Conservation (phyloP, 1,284 basidiomycete genomes). For the Inonotus obliquus region DNA sequence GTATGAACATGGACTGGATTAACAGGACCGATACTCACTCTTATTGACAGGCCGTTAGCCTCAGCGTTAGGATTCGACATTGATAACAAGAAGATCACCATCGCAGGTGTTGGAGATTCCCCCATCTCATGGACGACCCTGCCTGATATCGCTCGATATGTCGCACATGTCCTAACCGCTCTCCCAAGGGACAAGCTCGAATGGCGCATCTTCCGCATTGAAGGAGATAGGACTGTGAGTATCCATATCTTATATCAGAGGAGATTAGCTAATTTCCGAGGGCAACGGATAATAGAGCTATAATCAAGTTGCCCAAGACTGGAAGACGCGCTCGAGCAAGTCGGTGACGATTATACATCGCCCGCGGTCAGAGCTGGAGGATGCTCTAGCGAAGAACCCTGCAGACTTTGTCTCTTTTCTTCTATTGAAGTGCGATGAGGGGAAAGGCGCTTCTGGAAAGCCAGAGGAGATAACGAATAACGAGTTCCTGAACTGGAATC, state of each 20-base stretch:
- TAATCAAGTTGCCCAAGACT: conserved; percentile 4
- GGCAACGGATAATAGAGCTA: not conserved
- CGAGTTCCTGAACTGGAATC: conserved; percentile 13
- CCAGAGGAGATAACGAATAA: conserved; percentile 12
- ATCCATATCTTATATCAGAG: not conserved
- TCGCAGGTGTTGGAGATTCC: conserved; percentile 31
- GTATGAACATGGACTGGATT: not conserved
- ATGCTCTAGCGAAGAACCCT: conserved; percentile 5
- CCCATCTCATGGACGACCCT: conserved; percentile 30
- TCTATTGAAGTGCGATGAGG: not conserved
- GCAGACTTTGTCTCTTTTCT: conserved; percentile 1
- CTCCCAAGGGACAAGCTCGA: conserved; percentile 28
- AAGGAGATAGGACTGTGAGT: conserved; percentile 31
- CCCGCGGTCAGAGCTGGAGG: conserved; percentile 2
- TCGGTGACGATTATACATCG: conserved; percentile 1
- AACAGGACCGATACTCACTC: not conserved
- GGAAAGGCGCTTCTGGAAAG: conserved; percentile 1
- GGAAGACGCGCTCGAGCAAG: not conserved
- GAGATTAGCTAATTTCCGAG: not conserved
- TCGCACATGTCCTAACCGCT: conserved; percentile 33
- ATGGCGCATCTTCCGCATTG: conserved; percentile 31
- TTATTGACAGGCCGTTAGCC: conserved; percentile 2
- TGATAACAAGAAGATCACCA: conserved; percentile 28
- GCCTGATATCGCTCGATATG: conserved; percentile 32
- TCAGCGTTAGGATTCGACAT: conserved; percentile 23